These are phyloP conservation scores for Naumovozyma dairenensis DNA, from an alignment of 805 yeast species.

Conservation along the genomic window DNA sequence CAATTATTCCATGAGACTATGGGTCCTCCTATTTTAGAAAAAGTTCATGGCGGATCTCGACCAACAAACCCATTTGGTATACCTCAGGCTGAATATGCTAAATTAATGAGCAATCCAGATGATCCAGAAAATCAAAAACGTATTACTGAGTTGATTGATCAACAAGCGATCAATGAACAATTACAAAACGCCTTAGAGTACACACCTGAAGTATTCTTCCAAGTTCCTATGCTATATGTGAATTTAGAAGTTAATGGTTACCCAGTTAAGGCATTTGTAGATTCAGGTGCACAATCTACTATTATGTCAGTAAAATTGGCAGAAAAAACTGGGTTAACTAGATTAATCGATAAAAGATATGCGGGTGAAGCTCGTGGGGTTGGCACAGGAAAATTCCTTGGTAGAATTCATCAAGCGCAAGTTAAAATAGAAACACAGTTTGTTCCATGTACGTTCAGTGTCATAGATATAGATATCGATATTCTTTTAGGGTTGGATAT, in stretches of 20 bases:
- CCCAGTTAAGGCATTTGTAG: constrained; percentile 86
- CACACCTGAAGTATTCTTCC: constrained; percentile 82
- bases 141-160: constrained; percentile 57
- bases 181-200: constrained; percentile 71
- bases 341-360: constrained; percentile 70
- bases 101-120: constrained; percentile 56
- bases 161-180: constrained; percentile 70
- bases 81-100: constrained; percentile 38
- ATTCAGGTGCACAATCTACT: constrained; percentile 91
- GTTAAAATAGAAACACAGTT: constrained; percentile 59
- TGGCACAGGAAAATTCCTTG: constrained; percentile 68
- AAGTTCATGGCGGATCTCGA: constrained; percentile 14
- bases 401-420: constrained; percentile 83
- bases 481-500: constrained; percentile 81
- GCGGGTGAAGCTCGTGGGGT: constrained; percentile 85
- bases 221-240: constrained; percentile 77
- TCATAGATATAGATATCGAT: constrained; percentile 55
- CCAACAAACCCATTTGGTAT: constrained; percentile 26
- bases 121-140: constrained; percentile 57
- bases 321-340: constrained; percentile 55
- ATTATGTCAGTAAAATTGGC: constrained; percentile 74
- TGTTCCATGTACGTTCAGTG: constrained; percentile 61
- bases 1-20: constrained; percentile 36
- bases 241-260: constrained; percentile 68
- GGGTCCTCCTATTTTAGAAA: constrained; percentile 29